Evolutionary conservation across 768 basidiomycete species (phyloP), one percentile per base, ranked within the genome.

Genomic region (Mycena epipterygia): DNA sequence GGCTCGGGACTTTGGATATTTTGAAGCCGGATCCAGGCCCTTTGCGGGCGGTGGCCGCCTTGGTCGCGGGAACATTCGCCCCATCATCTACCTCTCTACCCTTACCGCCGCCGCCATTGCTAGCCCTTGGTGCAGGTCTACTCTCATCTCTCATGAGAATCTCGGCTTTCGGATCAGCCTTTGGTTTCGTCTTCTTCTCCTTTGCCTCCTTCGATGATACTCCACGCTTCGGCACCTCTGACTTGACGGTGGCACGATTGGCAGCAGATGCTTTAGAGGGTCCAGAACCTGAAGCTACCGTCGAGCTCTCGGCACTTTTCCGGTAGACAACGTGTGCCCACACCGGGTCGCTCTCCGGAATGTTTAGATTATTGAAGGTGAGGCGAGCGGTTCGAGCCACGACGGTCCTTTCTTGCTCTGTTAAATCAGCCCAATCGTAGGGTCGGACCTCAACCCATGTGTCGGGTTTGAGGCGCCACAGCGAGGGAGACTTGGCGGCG

Each of bases 391-490:
- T 81, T 44, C 88, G 85, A 11, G 88, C 84, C 77, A 93, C 81
- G n/a, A 68, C 74, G 11, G 80, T 81, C 6, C 88, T 85, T 51
- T 90, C 88, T 2, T 80, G 56, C 32, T 88, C 86, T 3, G 82
- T 81, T 30, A 91, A 81, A 32, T 81, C 82, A 0, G 84, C 81
- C 85, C 87, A 92, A 70, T 89, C 90, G 66, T 85, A 89, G 0
- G 93, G 93, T 8, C 91, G 89, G 29, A 93, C 90, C 74, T 94
- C 90, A 37, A 83, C 83, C 92, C 93, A 94, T 3, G 88, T 81
- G 23, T 79, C 75, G 27, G 84, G 80, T 71, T 89, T 91, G 68
- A 93, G 87, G 35, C 80, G 75, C 85, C 90, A 94, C 0, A 72
- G 74, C 65, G 82, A 81, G 9, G 73, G 58, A 2, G 83, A 77